A percentile compares a stretch with the other conserved stretches of the same genome.
Conservation (phyloP, 225 moss, liverwort and hornwort species). For the Neckera pumila region DNA sequence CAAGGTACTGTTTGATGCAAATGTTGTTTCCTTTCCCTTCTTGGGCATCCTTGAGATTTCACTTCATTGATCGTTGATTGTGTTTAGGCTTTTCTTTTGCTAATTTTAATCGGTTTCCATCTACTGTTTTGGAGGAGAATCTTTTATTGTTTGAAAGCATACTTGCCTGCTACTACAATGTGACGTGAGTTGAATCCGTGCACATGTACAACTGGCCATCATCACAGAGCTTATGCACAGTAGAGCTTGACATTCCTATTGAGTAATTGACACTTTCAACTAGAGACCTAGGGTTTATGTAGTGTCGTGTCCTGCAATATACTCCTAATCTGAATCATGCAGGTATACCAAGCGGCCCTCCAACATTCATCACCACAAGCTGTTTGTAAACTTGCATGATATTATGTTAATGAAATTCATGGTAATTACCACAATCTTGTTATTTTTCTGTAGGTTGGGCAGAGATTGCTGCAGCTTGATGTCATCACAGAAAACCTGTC, state of each 20-base stretch:
- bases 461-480: constrained; percentile 81
- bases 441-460: constrained; percentile 50
- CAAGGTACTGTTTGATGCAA: constrained; percentile 37
- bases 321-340: background rate
- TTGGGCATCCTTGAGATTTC: background rate
- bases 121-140: background rate
- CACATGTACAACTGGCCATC: background rate
- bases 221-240: background rate
- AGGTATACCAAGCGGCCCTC: background rate
- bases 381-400: background rate
- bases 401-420: background rate
- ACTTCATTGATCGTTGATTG: background rate
- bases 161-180: background rate
- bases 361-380: background rate
- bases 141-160: background rate
- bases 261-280: background rate
- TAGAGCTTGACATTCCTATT: background rate
- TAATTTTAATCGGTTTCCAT: background rate
- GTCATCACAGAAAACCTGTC: constrained; percentile 77
- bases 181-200: background rate
- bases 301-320: background rate
- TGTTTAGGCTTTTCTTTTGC: background rate
- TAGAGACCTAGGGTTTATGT: background rate
- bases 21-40: background rate
- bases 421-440: background rate